Evolutionary conservation across 2,329 filamentous ascomycete species (phyloP).

Genomic region (Xylaria sp.): DNA sequence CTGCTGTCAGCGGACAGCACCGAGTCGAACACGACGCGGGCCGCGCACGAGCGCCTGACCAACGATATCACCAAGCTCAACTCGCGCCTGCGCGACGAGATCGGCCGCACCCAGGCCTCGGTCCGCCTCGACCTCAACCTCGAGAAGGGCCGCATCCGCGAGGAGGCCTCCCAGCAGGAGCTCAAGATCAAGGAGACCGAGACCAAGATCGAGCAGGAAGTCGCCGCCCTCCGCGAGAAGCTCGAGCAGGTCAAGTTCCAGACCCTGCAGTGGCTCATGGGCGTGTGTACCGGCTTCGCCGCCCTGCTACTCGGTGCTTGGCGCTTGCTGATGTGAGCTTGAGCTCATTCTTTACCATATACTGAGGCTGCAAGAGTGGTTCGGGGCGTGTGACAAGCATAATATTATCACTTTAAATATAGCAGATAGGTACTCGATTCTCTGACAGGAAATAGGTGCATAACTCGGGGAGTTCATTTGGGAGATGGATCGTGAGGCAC

Average conservation of each 20-base stretch:
- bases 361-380: not conserved
- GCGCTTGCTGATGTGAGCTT: constrained; percentile 71
- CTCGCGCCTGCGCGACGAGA: constrained; percentile 89
- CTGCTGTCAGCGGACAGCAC: constrained; percentile 91
- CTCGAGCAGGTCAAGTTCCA: constrained; percentile 98
- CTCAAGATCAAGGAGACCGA: constrained; percentile 99
- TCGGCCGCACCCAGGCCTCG: constrained; percentile 91
- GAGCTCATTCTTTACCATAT: not conserved
- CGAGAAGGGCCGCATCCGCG: constrained; percentile 94
- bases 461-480: constrained; percentile 16
- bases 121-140: constrained; percentile 93
- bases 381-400: not conserved
- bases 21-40: constrained; percentile 87
- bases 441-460: constrained; percentile 6
- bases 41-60: constrained; percentile 89
- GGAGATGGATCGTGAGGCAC: not conserved
- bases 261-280: constrained; percentile 98
- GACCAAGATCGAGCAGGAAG: constrained; percentile 97
- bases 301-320: constrained; percentile 75
- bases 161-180: constrained; percentile 96
- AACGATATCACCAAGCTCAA: constrained; percentile 96
- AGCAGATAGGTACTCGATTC: not conserved
- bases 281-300: constrained; percentile 75
- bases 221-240: constrained; percentile 87
- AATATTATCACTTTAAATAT: constrained; percentile 3